Conservation (phyloP, 176 grass and related monocot genomes). For the Lolium perenne region DNA sequence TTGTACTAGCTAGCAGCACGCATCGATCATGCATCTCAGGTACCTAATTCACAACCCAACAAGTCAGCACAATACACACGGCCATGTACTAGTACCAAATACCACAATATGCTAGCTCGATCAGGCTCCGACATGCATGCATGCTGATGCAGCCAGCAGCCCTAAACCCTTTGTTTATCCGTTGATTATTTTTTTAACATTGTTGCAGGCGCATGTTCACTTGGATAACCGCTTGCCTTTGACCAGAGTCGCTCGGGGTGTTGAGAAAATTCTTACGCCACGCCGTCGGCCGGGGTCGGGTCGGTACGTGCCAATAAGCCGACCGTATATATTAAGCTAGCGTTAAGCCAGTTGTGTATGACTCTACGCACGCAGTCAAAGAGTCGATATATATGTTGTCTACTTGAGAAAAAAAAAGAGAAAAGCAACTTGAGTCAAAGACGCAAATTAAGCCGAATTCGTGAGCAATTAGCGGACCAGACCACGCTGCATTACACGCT, state of each 20-base stretch:
- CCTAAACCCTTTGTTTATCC: constrained; percentile 36
- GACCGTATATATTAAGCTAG: constrained; percentile 31
- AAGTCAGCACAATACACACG: constrained; percentile 4
- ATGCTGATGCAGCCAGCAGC: constrained; percentile 15
- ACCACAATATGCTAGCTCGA: constrained; percentile 23
- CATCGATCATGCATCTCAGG: constrained; percentile 32
- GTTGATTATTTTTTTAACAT: constrained; percentile 29
- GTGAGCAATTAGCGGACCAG: constrained; percentile 32
- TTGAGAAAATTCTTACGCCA: too few relatives aligned
- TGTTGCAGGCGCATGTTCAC: neutral
- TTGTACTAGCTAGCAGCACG: neutral
- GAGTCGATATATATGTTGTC: constrained; percentile 5
- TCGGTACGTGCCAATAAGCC: constrained; percentile 32
- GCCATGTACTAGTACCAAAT: constrained; percentile 12
- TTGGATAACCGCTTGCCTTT: constrained; percentile 46
- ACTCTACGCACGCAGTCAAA: constrained; percentile 20
- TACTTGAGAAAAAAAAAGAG: neutral
- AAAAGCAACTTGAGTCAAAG: constrained; percentile 67
- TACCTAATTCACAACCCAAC: neutral
- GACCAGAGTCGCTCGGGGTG: constrained; percentile 31
- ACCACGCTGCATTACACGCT: constrained; percentile 5
- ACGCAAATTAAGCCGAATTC: constrained; percentile 3
- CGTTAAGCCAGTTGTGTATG: constrained; percentile 40
- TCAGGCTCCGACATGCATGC: constrained; percentile 1
- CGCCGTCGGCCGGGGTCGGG: neutral